Conservation (phyloP, 345 rosid genomes). For the Sisymbrium irio region DNA sequence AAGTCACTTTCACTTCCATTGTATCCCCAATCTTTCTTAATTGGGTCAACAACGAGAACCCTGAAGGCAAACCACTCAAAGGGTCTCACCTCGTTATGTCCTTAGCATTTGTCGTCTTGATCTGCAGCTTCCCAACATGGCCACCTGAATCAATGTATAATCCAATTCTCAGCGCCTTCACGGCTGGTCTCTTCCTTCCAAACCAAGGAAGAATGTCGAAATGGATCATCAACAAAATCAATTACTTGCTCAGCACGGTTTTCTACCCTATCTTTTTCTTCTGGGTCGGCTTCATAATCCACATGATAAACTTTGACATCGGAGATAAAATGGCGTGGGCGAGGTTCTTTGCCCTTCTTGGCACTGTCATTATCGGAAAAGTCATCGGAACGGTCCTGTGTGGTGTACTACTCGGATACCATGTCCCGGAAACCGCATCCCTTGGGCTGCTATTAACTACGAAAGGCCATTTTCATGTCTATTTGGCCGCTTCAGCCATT, state of each 20-base stretch:
- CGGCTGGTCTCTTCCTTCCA: slow-evolving; percentile 83
- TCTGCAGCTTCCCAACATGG: slow-evolving; percentile 64
- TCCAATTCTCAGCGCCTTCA: slow-evolving; percentile 74
- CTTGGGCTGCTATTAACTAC: slow-evolving; percentile 73
- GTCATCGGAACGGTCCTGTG: slow-evolving; percentile 57
- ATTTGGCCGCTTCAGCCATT: slow-evolving; percentile 51
- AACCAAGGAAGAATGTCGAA: slow-evolving; percentile 81
- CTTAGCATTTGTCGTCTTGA: slow-evolving; percentile 65
- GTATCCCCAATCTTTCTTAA: slow-evolving; percentile 71
- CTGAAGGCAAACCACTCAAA: slow-evolving; percentile 90
- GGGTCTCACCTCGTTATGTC: slow-evolving; percentile 91
- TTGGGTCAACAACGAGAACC: slow-evolving; percentile 96
- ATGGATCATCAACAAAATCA: slow-evolving; percentile 87
- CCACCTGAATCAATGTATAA: slow-evolving; percentile 53
- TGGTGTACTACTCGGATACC: slow-evolving; percentile 67
- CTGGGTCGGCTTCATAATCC: slow-evolving; percentile 75
- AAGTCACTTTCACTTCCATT: slow-evolving; percentile 60
- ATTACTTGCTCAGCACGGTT: slow-evolving; percentile 58
- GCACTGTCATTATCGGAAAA: slow-evolving; percentile 53
- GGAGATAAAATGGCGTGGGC: slow-evolving; percentile 48
- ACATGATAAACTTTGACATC: slow-evolving; percentile 40
- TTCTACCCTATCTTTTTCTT: slow-evolving; percentile 87
- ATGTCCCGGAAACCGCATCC: slow-evolving; percentile 72
- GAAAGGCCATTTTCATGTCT: slow-evolving; percentile 86
- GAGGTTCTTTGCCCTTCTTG: slow-evolving; percentile 45